These are phyloP conservation scores for Colletotrichum tropicale DNA, from an alignment of 2,329 filamentous ascomycete species.

Conservation along the genomic window DNA sequence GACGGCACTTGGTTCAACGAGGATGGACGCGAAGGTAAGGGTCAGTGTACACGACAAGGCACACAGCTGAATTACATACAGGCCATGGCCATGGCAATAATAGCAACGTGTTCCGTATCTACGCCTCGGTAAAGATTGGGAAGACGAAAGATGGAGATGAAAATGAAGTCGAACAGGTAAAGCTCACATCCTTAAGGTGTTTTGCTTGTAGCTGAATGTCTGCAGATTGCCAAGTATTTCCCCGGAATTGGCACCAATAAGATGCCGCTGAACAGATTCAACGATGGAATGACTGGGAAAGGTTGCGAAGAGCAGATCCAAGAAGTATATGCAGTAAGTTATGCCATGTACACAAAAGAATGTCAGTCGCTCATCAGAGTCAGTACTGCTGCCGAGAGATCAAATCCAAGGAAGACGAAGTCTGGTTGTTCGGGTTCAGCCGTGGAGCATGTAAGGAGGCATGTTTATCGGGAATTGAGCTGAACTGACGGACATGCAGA, in stretches of 20 bases:
- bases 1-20: slow-evolving; percentile 16
- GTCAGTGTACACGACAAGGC: not conserved
- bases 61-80: not conserved
- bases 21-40: slow-evolving; percentile 13
- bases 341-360: no score
- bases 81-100: slow-evolving; percentile 6
- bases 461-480: accelerated
- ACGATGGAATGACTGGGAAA: slow-evolving; percentile 21
- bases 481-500: not conserved
- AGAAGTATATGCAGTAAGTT: slow-evolving; percentile 24
- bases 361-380: not conserved
- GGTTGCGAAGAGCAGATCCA: slow-evolving; percentile 24
- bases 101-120: slow-evolving; percentile 10
- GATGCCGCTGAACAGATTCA: slow-evolving; percentile 21
- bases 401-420: slow-evolving; percentile 32
- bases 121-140: not conserved
- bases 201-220: not conserved
- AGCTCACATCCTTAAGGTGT: accelerated
- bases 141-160: not conserved
- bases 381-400: slow-evolving; percentile 11
- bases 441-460: slow-evolving; percentile 35
- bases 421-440: slow-evolving; percentile 44
- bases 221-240: slow-evolving; percentile 7
- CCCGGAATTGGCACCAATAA: slow-evolving; percentile 23
- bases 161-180: not conserved